phyloP scores from a whole-genome alignment of 495 filamentous ascomycete species.

The Neurospora tetraspora region DNA sequence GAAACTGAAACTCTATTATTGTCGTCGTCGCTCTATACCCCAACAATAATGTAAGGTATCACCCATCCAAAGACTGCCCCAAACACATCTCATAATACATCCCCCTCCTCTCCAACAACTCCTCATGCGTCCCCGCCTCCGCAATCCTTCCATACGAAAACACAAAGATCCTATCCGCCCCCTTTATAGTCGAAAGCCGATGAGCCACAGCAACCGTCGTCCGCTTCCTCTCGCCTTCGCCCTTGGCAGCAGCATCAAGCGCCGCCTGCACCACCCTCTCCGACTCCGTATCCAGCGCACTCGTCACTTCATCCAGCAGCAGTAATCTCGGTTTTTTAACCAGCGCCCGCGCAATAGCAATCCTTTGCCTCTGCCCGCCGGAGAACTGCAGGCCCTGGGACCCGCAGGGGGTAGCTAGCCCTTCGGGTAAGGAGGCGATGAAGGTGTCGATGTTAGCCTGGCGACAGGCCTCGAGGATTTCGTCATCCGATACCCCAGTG shows the following conservation, averaged over 20 bases:
- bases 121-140: conserved; percentile 40
- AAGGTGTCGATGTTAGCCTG: conserved; percentile 54
- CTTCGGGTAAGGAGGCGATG: conserved; percentile 47
- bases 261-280: conserved; percentile 63
- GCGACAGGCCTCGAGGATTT: conserved; percentile 44
- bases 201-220: conserved; percentile 69
- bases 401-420: conserved; percentile 48
- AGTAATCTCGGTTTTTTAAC: conserved; percentile 59
- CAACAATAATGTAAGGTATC: background rate
- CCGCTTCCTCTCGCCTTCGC: conserved; percentile 25
- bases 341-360: conserved; percentile 66
- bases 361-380: conserved; percentile 66
- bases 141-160: conserved; percentile 36
- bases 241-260: conserved; percentile 48
- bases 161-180: conserved; percentile 46
- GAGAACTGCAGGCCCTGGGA: conserved; percentile 53
- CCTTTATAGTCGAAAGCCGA: conserved; percentile 40
- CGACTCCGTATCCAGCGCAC: conserved; percentile 61
- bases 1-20: background rate
- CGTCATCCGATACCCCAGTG: conserved; percentile 26
- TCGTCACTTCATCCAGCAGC: conserved; percentile 71
- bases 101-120: conserved; percentile 31
- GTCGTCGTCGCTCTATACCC: background rate
- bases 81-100: conserved; percentile 33
- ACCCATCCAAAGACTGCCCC: conserved; percentile 20